phyloP scores from a whole-genome alignment of 805 yeast species.

The Candida maltosa region DNA sequence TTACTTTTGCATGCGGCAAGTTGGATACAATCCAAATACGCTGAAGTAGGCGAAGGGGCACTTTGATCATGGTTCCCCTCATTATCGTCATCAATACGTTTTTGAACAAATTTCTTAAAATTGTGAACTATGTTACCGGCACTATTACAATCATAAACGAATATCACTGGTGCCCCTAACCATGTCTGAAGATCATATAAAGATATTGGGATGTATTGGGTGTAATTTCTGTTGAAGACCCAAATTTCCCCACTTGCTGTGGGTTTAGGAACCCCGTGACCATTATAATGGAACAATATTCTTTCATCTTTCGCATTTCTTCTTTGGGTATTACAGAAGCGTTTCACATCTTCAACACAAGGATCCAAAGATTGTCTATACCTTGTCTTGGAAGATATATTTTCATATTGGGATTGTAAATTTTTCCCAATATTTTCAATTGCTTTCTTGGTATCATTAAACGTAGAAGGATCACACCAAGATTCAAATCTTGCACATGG shows the following conservation, averaged over 20 bases:
- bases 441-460: conserved; percentile 84
- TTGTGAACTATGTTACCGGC: conserved; percentile 92
- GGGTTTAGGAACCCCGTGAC: conserved; percentile 98
- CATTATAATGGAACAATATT: conserved; percentile 90
- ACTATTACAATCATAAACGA: conserved; percentile 89
- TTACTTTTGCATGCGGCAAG: conserved; percentile 87
- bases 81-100: conserved; percentile 82
- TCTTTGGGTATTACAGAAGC: conserved; percentile 85
- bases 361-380: conserved; percentile 93
- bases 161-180: conserved; percentile 97
- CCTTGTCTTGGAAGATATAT: conserved; percentile 79
- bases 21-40: conserved; percentile 85
- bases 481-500: conserved; percentile 92
- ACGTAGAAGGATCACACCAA: conserved; percentile 85
- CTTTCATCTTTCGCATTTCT: conserved; percentile 92
- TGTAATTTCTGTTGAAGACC: conserved; percentile 96
- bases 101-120: conserved; percentile 85
- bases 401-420: conserved; percentile 85
- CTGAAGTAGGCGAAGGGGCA: conserved; percentile 61
- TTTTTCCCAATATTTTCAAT: conserved; percentile 87
- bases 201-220: conserved; percentile 95
- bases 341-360: conserved; percentile 89
- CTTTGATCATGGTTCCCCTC: conserved; percentile 50
- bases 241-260: conserved; percentile 95
- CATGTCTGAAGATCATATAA: conserved; percentile 93